These are phyloP conservation scores for Crepidotus variabilis DNA, from an alignment of 768 basidiomycete genomes.

Conservation along the genomic window DNA sequence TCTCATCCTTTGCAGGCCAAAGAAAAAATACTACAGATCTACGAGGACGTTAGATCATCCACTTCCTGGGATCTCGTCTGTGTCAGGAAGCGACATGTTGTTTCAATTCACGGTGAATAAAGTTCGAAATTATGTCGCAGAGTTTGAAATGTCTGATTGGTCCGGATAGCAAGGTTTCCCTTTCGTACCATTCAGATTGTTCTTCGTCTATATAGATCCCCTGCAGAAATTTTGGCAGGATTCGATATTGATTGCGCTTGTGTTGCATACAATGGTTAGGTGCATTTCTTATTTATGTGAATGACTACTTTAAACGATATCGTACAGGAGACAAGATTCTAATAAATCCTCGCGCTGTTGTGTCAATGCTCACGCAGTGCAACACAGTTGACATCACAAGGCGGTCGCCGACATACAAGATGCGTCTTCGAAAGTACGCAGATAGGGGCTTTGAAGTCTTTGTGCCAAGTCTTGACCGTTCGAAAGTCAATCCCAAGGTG, in stretches of 20 bases:
- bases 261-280: slow-evolving; percentile 40
- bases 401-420: slow-evolving; percentile 64
- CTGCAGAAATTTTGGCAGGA: slow-evolving; percentile 64
- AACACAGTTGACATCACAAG: slow-evolving; percentile 60
- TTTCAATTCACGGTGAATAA: too few relatives aligned
- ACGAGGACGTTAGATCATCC: too few relatives aligned
- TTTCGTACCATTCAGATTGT: slow-evolving; percentile 64
- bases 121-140: too few relatives aligned
- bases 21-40: too few relatives aligned
- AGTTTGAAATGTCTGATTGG: too few relatives aligned
- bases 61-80: too few relatives aligned
- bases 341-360: slow-evolving; percentile 56
- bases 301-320: neutral
- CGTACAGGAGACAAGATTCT: slow-evolving; percentile 43
- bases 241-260: slow-evolving; percentile 68
- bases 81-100: too few relatives aligned
- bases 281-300: neutral
- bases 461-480: slow-evolving; percentile 40
- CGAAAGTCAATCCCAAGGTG: slow-evolving; percentile 57
- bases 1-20: too few relatives aligned
- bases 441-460: slow-evolving; percentile 24
- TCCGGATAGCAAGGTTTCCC: slow-evolving; percentile 51
- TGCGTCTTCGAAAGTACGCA: slow-evolving; percentile 57
- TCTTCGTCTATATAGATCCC: slow-evolving; percentile 56
- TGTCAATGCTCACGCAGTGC: slow-evolving; percentile 63